Base-by-base conservation (phyloP, 192 early-diverging fungal genomes). In the Coemansia asiatica region DNA sequence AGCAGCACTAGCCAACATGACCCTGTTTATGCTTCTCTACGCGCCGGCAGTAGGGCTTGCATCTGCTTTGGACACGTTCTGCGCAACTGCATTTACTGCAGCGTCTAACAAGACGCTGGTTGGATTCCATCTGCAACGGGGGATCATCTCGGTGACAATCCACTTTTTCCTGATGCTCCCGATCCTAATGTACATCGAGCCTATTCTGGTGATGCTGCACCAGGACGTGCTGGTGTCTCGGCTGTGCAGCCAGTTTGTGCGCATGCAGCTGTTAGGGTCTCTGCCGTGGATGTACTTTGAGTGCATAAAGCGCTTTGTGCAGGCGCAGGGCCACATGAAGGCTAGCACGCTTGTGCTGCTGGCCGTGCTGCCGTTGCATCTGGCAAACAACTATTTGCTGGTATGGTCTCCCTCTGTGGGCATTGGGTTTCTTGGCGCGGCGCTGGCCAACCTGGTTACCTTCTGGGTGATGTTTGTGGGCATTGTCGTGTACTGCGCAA, bases 241-340 rank as follows among this genome's bases (percentile, higher is more conserved):
- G 0, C 70, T 92, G 6, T 81, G 90, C 9, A 89, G 85, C 3
- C 25, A 81, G 28, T 96, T 88, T 76, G 61, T 90, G n/a, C 55
- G 76, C 7, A 85, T 78, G 31, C 76, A 88, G 18, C 64, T 94
- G 27, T 74, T 87, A 9, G 90, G 91, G 2, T 83, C 89, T 23
- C 87, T 90, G 21, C 89, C 92, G 1, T 85, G 79, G 66, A 74
- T 96, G 64, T 75, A 87, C 13, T 88, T 89, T 83, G 92, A 95
- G 61, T 89, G 88, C 68, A 69, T 91, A 31, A 90, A 92, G 63
- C 85, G 90, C 50, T 94, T 83, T 67, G 72, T 94, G 27, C 90
- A 94, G 69, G 86, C 88, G 1, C 94, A 96, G 81, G 91, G 90
- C 68, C 88, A 88, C 67, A 94, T 96, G 94, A 79, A 89, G 29